A percentile compares a stretch with the other conserved stretches of the same genome.
Evolutionary conservation across 1,284 basidiomycete genomes (phyloP).

Genomic region (Sporisorium sorghi): DNA sequence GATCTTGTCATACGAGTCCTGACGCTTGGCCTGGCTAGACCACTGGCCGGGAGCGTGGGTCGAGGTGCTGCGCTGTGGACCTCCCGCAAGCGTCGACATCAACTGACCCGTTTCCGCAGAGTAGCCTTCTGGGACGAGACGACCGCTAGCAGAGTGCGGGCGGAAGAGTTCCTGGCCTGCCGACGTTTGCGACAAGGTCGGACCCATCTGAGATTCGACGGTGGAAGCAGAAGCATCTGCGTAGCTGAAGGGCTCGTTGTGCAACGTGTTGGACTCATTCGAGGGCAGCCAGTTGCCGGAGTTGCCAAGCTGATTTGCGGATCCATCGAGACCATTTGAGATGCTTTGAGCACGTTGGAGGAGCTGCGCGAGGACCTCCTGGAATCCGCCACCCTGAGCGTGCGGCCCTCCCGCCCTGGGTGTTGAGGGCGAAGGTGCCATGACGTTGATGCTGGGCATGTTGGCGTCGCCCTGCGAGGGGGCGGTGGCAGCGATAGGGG

Average conservation of each 20-base stretch:
- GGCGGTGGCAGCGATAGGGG: slow-evolving; percentile 16
- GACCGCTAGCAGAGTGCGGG: slow-evolving; percentile 30
- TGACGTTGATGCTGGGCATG: slow-evolving; percentile 54
- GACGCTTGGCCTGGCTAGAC: slow-evolving; percentile 55
- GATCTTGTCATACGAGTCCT: slow-evolving; percentile 60
- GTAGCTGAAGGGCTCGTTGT: slow-evolving; percentile 38
- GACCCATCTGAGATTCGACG: slow-evolving; percentile 12
- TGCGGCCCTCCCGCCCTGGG: slow-evolving; percentile 27
- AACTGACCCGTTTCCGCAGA: slow-evolving; percentile 28
- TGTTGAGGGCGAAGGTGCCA: slow-evolving; percentile 51
- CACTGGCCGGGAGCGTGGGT: slow-evolving; percentile 40
- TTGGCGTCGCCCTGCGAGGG: slow-evolving; percentile 12
- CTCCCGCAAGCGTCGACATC: slow-evolving; percentile 39
- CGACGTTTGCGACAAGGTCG: slow-evolving; percentile 5
- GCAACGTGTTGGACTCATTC: slow-evolving; percentile 8
- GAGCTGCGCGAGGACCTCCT: slow-evolving; percentile 46
- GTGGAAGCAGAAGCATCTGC: slow-evolving; percentile 9
- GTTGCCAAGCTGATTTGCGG: slow-evolving; percentile 9
- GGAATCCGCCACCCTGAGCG: slow-evolving; percentile 37
- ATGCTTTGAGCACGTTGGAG: slow-evolving; percentile 25
- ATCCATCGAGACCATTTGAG: background rate
- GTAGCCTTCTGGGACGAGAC: slow-evolving; percentile 37
- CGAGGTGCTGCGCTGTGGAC: slow-evolving; percentile 12
- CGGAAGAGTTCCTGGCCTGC: slow-evolving; percentile 20
- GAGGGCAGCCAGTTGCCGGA: slow-evolving; percentile 24